A percentile compares a stretch with the other conserved stretches of the same genome.
Conservation (phyloP, 163 green algal genomes). For the Smithsoniella earleae region DNA sequence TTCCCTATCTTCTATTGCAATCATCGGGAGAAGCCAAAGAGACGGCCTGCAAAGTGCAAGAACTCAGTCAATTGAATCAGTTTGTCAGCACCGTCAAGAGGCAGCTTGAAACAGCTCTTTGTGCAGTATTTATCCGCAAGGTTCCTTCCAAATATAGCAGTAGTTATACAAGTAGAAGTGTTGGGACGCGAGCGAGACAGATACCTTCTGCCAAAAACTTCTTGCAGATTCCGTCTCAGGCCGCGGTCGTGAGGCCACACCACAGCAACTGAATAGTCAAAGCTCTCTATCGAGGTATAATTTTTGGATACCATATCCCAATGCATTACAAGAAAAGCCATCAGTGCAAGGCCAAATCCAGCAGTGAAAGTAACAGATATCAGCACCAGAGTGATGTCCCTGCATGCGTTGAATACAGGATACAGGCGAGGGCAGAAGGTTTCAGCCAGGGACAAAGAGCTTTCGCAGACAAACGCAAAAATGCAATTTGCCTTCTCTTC, state of each 20-base stretch:
- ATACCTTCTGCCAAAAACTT: slow-evolving; percentile 15
- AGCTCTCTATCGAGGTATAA: slow-evolving; percentile 29
- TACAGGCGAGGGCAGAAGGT: background rate
- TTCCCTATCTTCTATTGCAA: background rate
- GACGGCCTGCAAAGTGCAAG: background rate
- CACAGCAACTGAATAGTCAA: background rate
- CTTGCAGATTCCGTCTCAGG: background rate
- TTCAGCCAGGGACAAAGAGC: background rate
- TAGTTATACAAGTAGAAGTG: too few species aligned
- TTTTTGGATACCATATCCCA: slow-evolving; percentile 24
- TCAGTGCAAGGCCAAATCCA: slow-evolving; percentile 3
- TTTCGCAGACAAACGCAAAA: too few species aligned
- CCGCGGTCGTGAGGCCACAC: slow-evolving; percentile 23
- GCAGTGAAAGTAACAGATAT: background rate
- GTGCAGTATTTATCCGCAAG: background rate
- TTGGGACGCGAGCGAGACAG: background rate
- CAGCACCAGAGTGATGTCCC: background rate
- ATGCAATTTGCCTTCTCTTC: too few species aligned
- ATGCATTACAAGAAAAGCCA: slow-evolving; percentile 22
- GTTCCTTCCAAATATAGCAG: too few species aligned
- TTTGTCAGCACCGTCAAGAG: background rate
- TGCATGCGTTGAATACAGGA: background rate
- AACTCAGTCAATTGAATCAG: background rate
- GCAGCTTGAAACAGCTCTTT: background rate
- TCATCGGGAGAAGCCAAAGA: slow-evolving; percentile 5